Evolutionary conservation across 352 stramenopile species (phyloP).

Genomic region (Phytophthora idaei): DNA sequence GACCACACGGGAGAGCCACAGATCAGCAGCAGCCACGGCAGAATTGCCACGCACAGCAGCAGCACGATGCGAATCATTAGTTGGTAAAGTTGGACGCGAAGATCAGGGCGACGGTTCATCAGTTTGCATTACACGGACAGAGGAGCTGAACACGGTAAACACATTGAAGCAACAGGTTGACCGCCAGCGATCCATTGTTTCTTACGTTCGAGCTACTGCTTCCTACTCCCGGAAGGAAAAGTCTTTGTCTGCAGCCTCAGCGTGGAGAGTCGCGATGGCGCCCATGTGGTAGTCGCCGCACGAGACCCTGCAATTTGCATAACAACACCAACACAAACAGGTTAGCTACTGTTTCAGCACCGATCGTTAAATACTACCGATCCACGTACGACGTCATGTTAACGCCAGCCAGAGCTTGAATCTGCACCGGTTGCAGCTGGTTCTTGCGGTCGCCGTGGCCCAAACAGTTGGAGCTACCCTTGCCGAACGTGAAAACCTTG

Average conservation of each 20-base stretch:
- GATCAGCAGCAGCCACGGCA: conserved; percentile 26
- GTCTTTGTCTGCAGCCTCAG: conserved; percentile 76
- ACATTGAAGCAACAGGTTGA: conserved; percentile 10
- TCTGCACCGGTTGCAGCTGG: conserved; percentile 85
- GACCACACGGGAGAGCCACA: conserved; percentile 9
- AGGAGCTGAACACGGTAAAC: background rate
- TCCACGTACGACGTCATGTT: conserved; percentile 67
- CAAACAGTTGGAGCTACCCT: conserved; percentile 87
- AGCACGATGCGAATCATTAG: conserved; percentile 29
- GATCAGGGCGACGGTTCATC: conserved; percentile 28
- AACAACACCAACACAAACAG: conserved; percentile 5
- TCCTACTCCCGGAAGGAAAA: conserved; percentile 77
- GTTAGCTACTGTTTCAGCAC: conserved; percentile 5
- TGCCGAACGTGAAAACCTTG: conserved; percentile 90
- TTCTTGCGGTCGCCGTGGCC: conserved; percentile 90
- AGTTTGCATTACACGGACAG: no score
- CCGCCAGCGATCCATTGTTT: conserved; percentile 19
- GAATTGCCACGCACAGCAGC: conserved; percentile 20
- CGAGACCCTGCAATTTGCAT: conserved; percentile 50
- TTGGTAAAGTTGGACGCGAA: conserved; percentile 16
- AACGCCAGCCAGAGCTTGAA: conserved; percentile 63
- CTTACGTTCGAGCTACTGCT: conserved; percentile 20
- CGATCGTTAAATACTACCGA: background rate
- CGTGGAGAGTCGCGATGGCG: conserved; percentile 73
- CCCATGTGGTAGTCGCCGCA: conserved; percentile 91